Evolutionary conservation across 768 basidiomycete species (phyloP).

Genomic region (Tephrocybe rancida): DNA sequence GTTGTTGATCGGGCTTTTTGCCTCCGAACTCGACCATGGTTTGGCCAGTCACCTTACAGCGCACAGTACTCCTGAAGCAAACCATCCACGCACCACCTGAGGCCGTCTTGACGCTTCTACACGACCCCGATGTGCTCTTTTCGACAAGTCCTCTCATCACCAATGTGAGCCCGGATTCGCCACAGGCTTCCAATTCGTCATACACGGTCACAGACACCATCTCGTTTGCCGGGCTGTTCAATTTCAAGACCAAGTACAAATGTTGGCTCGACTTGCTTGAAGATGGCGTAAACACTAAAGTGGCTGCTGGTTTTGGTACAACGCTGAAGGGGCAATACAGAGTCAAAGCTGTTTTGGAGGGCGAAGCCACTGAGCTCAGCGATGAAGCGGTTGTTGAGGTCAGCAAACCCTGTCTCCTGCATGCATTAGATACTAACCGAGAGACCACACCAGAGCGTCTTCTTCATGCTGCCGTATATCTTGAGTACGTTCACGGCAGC

Average conservation of each 20-base stretch:
- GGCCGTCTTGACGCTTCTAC: conserved; percentile 29
- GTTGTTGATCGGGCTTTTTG: too few relatives aligned
- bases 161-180: conserved; percentile 23
- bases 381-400: conserved; percentile 33
- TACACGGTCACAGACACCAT: conserved; percentile 34
- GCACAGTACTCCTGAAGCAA: conserved; percentile 24
- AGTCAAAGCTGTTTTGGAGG: conserved; percentile 13
- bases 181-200: conserved; percentile 19
- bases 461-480: conserved; percentile 37
- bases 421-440: neutral
- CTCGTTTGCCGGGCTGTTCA: conserved; percentile 24
- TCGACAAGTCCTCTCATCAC: conserved; percentile 32
- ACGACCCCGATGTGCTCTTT: conserved; percentile 32
- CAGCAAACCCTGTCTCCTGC: neutral
- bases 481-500: conserved; percentile 27
- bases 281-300: conserved; percentile 26
- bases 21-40: conserved; percentile 17
- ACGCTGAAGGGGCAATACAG: conserved; percentile 19
- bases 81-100: conserved; percentile 22
- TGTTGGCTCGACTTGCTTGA: conserved; percentile 19
- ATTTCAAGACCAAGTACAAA: conserved; percentile 28
- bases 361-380: conserved; percentile 22
- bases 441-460: conserved; percentile 26
- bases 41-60: conserved; percentile 34
- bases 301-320: conserved; percentile 28